Base-by-base conservation (phyloP, 495 filamentous ascomycete genomes). In the Neohortaea acidophila region DNA sequence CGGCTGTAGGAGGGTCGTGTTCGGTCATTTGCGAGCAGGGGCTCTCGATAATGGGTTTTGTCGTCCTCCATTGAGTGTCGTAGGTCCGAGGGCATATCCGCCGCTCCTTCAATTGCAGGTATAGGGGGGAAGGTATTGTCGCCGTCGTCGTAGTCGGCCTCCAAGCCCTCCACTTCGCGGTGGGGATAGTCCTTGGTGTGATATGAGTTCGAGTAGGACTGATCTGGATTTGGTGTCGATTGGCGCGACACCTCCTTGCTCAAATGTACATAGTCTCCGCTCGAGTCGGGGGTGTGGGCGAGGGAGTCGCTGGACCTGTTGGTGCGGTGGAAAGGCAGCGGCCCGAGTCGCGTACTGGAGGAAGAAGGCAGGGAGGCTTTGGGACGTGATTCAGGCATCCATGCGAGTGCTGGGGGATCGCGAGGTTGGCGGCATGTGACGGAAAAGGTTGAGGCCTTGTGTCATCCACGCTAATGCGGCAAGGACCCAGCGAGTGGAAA, bases 81-180 rank as follows among this genome's bases (percentile, higher is more conserved):
- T 11, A 57, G 41, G 33, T 57, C 52, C 4, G 54, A 57, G n/a
- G 54, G 54, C 54, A 57, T 57, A 14, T 41, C 39, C 25, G 21
- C 35, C 33, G 27, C 13, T n/a, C n/a, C n/a, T n/a, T n/a, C n/a
- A n/a, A n/a, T n/a, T n/a, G n/a, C n/a, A n/a, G n/a, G n/a, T n/a
- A n/a, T n/a, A n/a, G n/a, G n/a, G n/a, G n/a, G n/a, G n/a, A n/a
- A n/a, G n/a, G n/a, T n/a, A n/a, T n/a, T n/a, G 43, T 45, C 47
- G 20, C 39, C 38, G 20, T 38, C 44, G 20, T 29, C 17, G 45
- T 45, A 25, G 38, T 57, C 52, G 1, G 29, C 39, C 35, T 46
- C 43, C 29, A n/a, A n/a, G n/a, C 15, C 25, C 23, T 43, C 47
- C 13, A 19, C 28, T 5, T 28, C 28, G 13, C 25, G 13, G 33